Evolutionary conservation across 768 basidiomycete genomes (phyloP).

Genomic region (Postia placenta): DNA sequence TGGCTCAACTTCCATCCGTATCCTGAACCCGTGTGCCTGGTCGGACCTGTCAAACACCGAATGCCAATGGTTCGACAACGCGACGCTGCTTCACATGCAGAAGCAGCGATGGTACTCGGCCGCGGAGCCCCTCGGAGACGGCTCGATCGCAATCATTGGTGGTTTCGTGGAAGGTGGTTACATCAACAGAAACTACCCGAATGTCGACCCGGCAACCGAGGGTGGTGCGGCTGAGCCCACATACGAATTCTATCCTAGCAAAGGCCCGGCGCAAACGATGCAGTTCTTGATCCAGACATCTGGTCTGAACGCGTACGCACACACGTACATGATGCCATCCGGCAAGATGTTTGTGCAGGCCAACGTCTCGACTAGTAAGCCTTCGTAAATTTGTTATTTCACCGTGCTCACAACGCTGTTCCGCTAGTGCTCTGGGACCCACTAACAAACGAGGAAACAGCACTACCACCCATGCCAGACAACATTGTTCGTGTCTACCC

Average conservation of each 20-base stretch:
- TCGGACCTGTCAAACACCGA: conserved; percentile 35
- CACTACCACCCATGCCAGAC: conserved; percentile 67
- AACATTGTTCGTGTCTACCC: conserved; percentile 81
- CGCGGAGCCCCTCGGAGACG: conserved; percentile 70
- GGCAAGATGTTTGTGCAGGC: conserved; percentile 81
- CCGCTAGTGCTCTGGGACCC: conserved; percentile 45
- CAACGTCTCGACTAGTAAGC: conserved; percentile 67
- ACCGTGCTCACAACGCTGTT: conserved; percentile 6
- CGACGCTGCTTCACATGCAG: conserved; percentile 57
- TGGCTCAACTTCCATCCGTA: conserved; percentile 72
- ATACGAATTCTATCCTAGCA: conserved; percentile 76
- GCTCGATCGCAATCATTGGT: conserved; percentile 74
- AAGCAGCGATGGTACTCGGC: conserved; percentile 73
- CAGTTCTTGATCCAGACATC: conserved; percentile 66
- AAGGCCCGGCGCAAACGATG: conserved; percentile 46
- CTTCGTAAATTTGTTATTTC: too few species aligned
- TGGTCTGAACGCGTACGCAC: conserved; percentile 74
- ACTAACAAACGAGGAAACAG: conserved; percentile 47
- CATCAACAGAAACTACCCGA: conserved; percentile 70
- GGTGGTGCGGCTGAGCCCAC: conserved; percentile 77
- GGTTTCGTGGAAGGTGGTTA: conserved; percentile 77
- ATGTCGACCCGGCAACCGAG: conserved; percentile 52
- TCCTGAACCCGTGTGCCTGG: conserved; percentile 66
- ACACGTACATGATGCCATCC: conserved; percentile 67
- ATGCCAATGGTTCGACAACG: conserved; percentile 73